These are phyloP conservation scores for Rhypophila decipiens DNA, from an alignment of 495 filamentous ascomycete genomes.

Conservation along the genomic window DNA sequence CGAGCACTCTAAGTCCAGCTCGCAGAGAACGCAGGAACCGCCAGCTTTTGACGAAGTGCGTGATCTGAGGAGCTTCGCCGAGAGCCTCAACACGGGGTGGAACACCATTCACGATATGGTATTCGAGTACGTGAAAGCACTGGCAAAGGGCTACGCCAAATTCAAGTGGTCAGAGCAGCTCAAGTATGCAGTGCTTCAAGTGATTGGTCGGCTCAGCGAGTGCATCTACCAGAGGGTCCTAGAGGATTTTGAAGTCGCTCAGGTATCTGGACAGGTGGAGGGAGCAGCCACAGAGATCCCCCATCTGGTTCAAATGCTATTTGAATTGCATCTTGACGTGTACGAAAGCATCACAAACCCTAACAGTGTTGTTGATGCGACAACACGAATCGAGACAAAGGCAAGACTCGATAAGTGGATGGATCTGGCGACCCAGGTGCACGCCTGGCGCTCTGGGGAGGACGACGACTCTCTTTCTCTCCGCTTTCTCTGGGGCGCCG, in stretches of 20 bases:
- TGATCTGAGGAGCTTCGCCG: conserved; percentile 51
- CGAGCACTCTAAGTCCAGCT: conserved; percentile 64
- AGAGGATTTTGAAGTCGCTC: conserved; percentile 34
- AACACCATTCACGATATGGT: conserved; percentile 55
- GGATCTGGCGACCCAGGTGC: conserved; percentile 57
- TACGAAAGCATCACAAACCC: conserved; percentile 72
- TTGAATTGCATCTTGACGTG: conserved; percentile 84
- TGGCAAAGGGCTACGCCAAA: conserved; percentile 55
- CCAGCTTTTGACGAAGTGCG: conserved; percentile 50
- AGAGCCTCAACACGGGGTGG: conserved; percentile 47
- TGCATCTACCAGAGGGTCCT: conserved; percentile 52
- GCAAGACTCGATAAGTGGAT: conserved; percentile 73
- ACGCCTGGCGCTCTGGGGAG: conserved; percentile 33
- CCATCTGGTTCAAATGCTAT: conserved; percentile 68
- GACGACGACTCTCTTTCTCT: conserved; percentile 43
- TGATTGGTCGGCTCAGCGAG: conserved; percentile 64
- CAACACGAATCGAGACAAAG: conserved; percentile 53
- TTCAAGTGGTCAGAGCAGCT: conserved; percentile 66
- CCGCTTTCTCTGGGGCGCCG: conserved; percentile 79
- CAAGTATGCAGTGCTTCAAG: conserved; percentile 62
- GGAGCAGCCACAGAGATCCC: conserved; percentile 25
- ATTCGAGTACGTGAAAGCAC: conserved; percentile 57
- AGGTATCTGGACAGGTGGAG: conserved; percentile 11
- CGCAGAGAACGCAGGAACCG: conserved; percentile 43
- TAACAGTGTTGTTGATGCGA: conserved; percentile 58